Percentiles rank a stretch among this genome's conserved stretches.
Evolutionary conservation across 768 basidiomycete genomes (phyloP).

Genomic region (Rhodotorula kratochvilovae): DNA sequence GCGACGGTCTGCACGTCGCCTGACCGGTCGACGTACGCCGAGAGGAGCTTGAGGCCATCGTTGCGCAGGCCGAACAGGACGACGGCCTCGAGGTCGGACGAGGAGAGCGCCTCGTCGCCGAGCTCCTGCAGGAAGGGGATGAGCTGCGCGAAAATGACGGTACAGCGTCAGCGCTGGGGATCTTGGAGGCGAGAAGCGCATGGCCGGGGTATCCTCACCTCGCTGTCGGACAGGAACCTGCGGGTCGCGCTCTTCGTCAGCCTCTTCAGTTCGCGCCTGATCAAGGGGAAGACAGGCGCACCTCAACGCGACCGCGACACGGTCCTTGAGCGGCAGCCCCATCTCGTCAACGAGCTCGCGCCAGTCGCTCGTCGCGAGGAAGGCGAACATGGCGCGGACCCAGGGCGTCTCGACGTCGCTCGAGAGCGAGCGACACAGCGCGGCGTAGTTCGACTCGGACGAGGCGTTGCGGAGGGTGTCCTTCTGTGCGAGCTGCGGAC

Average conservation of each 20-base stretch:
- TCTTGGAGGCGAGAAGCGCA: background rate
- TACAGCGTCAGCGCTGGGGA: background rate
- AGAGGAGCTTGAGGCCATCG: slow-evolving; percentile 34
- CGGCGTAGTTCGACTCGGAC: slow-evolving; percentile 30
- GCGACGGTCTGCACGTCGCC: slow-evolving; percentile 37
- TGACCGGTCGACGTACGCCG: slow-evolving; percentile 32
- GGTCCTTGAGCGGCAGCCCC: slow-evolving; percentile 32
- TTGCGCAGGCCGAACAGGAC: slow-evolving; percentile 38
- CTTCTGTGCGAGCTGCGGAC: slow-evolving; percentile 3
- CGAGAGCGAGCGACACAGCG: slow-evolving; percentile 30
- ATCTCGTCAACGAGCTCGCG: slow-evolving; percentile 36
- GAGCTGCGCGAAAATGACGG: slow-evolving; percentile 7
- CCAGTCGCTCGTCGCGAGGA: slow-evolving; percentile 36
- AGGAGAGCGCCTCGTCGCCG: slow-evolving; percentile 25
- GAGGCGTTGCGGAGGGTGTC: slow-evolving; percentile 2
- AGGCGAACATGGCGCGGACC: slow-evolving; percentile 38
- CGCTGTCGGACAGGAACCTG: slow-evolving; percentile 33
- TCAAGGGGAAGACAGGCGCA: background rate
- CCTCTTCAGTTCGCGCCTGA: background rate
- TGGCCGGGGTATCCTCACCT: too few species aligned
- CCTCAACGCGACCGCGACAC: slow-evolving; percentile 34
- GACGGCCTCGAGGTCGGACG: slow-evolving; percentile 35
- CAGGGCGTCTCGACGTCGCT: slow-evolving; percentile 35
- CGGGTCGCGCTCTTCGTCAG: background rate
- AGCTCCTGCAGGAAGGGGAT: slow-evolving; percentile 33